These are phyloP conservation scores for Trametes sp. DNA, from an alignment of 1,284 basidiomycete species.

Conservation along the genomic window DNA sequence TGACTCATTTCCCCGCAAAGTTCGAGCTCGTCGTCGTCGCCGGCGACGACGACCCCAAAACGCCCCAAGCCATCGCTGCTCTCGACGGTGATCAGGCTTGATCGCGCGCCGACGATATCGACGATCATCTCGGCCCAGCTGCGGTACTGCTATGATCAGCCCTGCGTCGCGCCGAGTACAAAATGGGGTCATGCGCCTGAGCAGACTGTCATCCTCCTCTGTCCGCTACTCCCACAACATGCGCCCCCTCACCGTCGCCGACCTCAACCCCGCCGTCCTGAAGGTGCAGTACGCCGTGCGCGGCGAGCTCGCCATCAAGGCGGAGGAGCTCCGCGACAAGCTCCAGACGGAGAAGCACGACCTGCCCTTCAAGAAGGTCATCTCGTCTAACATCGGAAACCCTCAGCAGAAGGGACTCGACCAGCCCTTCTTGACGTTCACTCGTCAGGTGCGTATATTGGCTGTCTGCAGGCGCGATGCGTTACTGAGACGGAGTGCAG, in stretches of 20 bases:
- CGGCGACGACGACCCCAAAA: slow-evolving; percentile 22
- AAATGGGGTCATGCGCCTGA: slow-evolving; percentile 27
- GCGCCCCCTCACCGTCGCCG: slow-evolving; percentile 65
- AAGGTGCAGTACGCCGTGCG: slow-evolving; percentile 97
- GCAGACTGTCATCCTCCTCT: slow-evolving; percentile 16
- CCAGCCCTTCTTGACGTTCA: slow-evolving; percentile 93
- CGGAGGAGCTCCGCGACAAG: slow-evolving; percentile 81
- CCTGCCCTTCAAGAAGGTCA: slow-evolving; percentile 89
- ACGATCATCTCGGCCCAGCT: slow-evolving; percentile 22
- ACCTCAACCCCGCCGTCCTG: slow-evolving; percentile 85
- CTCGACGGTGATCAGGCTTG: slow-evolving; percentile 7
- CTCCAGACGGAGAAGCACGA: slow-evolving; percentile 65
- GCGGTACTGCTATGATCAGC: slow-evolving; percentile 32
- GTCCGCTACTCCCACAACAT: slow-evolving; percentile 44
- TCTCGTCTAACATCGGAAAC: slow-evolving; percentile 98
- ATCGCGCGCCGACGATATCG: slow-evolving; percentile 21
- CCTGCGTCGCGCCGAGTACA: slow-evolving; percentile 30
- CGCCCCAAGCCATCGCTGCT: slow-evolving; percentile 3
- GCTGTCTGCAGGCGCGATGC: too few relatives aligned
- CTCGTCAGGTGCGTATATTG: slow-evolving; percentile 76
- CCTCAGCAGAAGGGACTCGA: slow-evolving; percentile 96
- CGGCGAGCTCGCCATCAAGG: slow-evolving; percentile 95
- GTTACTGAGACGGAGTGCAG: slow-evolving; percentile 46
- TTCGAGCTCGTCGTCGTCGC: slow-evolving; percentile 25
- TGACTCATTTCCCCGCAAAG: slow-evolving; percentile 13